These are phyloP conservation scores for Aspergillus saccharolyticus DNA, from an alignment of 495 filamentous ascomycete species.

Conservation along the genomic window DNA sequence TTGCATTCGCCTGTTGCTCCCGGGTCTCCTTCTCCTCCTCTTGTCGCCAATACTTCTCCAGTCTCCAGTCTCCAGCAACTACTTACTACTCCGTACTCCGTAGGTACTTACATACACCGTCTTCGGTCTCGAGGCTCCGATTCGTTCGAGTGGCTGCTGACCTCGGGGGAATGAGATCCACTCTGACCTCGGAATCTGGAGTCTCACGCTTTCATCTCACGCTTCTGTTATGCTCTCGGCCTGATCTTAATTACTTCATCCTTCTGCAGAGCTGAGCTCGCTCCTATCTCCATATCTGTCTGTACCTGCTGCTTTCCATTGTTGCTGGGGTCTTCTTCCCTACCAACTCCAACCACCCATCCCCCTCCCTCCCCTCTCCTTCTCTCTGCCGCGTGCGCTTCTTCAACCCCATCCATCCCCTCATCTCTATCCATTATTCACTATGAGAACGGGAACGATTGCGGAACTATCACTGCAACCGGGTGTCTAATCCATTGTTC, in stretches of 20 bases:
- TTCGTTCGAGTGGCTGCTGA: slow-evolving; percentile 9
- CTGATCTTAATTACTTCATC: background rate
- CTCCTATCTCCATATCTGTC: background rate
- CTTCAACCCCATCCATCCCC: background rate
- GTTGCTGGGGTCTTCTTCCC: slow-evolving; percentile 7
- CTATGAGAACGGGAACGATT: background rate
- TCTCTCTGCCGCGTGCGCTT: background rate
- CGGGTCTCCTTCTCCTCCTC: too few relatives aligned
- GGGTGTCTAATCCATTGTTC: background rate
- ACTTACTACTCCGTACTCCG: slow-evolving; percentile 13
- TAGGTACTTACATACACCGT: slow-evolving; percentile 6
- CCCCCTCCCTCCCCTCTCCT: background rate
- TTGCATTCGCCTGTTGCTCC: too few relatives aligned
- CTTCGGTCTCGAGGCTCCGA: slow-evolving; percentile 16
- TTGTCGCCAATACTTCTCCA: too few relatives aligned
- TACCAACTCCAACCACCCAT: background rate
- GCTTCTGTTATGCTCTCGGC: too few relatives aligned
- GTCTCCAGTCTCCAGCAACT: slow-evolving; percentile 11
- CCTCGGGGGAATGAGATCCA: slow-evolving; percentile 25
- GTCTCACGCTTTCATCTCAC: slow-evolving; percentile 1
- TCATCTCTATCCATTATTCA: background rate
- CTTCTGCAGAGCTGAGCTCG: slow-evolving; percentile 1
- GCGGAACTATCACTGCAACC: background rate
- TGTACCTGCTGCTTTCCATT: slow-evolving; percentile 9
- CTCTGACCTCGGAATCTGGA: slow-evolving; percentile 8